phyloP scores from a whole-genome alignment of 148 eudicot genomes.

The Chenopodium suecicum region DNA sequence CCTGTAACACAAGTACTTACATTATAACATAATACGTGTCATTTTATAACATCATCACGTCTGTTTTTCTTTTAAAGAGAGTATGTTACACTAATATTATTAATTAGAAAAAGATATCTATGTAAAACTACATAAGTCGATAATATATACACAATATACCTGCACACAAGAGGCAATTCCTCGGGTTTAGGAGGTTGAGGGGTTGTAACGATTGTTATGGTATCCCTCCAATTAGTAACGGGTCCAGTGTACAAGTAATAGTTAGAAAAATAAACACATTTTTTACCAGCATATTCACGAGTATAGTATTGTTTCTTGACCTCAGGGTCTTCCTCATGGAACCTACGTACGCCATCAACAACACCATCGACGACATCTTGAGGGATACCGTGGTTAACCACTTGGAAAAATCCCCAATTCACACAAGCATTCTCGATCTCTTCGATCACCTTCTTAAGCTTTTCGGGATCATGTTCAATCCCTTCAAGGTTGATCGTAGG shows the following conservation, averaged over 20 bases:
- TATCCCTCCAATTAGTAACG: constrained; percentile 21
- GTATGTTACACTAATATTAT: no score
- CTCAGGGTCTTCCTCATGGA: constrained; percentile 44
- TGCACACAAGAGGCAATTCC: constrained; percentile 35
- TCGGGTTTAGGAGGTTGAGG: constrained; percentile 35
- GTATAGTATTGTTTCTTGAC: constrained; percentile 37
- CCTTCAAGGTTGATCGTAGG: constrained; percentile 35
- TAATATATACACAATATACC: constrained; percentile 18
- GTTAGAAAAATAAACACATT: constrained; percentile 13
- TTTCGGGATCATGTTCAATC: constrained; percentile 11
- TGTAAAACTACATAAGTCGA: no score
- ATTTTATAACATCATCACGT: no score
- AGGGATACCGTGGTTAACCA: constrained; percentile 49
- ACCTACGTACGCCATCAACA: constrained; percentile 36
- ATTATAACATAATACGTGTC: not conserved
- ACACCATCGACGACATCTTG: constrained; percentile 34
- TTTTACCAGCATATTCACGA: constrained; percentile 25
- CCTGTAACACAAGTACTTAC: constrained; percentile 2
- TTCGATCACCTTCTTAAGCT: constrained; percentile 9
- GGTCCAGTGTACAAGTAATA: constrained; percentile 6
- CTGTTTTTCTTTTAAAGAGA: no score
- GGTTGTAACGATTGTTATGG: constrained; percentile 28
- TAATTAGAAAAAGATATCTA: no score
- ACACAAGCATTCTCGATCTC: constrained; percentile 34
- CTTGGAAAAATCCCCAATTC: constrained; percentile 51